Evolutionary conservation across 345 rosid genomes (phyloP), one percentile per base, ranked within the genome.

Genomic region (Capsella bursapastoris): DNA sequence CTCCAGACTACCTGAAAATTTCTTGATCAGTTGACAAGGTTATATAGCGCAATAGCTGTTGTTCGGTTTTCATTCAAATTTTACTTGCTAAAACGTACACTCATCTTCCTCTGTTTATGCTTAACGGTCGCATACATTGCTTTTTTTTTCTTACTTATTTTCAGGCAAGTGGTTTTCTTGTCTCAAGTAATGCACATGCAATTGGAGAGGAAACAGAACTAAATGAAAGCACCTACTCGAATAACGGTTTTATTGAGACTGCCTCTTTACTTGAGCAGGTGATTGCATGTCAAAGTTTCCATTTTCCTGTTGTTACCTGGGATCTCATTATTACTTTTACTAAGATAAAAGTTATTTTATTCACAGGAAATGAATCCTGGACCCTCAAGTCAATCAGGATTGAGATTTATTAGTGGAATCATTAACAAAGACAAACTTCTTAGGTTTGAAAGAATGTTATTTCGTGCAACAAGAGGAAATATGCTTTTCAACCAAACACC

Each of bases 401-500:
- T 94, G 80, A 87, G 92, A 79, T 94, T 87, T 83, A 86, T 94
- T 75, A 85, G 96, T 59, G 97, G 98, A 60, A 94, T 94, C 58
- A 80, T 91, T 70, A 86, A 90, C 82, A 84, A 84, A 77, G 83
- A 86, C 43, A 91, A 91, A 80, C 83, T 74, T 77, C 80, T 86
- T 65, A 85, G 83, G 74, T 91, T 94, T 83, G 97, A 94, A 85
- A 90, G 97, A 84, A 90, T 94, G 90, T 68, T 94, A 74, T 94
- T 94, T 82, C 96, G 97, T 77, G 90, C 97, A 70, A 94, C 97
- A 67, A 91, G 98, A 82, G 98, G 98, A 79, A 94, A 94, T 82
- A 88, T 94, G 97, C 97, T 94, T 82, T 94, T 94, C 83, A 91
- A 90, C 79, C 97, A 89, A 80, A 86, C 97, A 38, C 82, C 87